Conservation (phyloP, 352 stramenopile species). For the Peronosclerospora sorghi region DNA sequence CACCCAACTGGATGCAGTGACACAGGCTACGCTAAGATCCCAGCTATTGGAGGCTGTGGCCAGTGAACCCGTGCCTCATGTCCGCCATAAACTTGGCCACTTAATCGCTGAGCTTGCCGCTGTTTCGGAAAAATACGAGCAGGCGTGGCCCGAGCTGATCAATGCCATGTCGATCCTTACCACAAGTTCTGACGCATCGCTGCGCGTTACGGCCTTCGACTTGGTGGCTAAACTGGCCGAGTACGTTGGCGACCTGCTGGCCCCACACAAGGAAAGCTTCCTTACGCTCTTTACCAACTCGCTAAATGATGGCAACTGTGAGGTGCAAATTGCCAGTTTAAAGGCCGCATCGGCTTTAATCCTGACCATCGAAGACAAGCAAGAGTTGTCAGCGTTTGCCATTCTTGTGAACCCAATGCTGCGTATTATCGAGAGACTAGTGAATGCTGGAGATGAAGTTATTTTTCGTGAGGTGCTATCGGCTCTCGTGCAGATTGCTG, state of each 20-base stretch:
- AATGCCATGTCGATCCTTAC: conserved; percentile 49
- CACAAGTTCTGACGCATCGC: conserved; percentile 33
- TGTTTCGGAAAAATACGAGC: conserved; percentile 34
- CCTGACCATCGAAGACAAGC: conserved; percentile 54
- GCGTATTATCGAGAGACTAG: conserved; percentile 58
- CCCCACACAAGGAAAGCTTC: conserved; percentile 70
- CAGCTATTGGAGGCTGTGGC: conserved; percentile 64
- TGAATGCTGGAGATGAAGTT: conserved; percentile 46
- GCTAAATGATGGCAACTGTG: conserved; percentile 45
- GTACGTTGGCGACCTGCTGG: conserved; percentile 54
- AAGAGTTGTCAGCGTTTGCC: conserved; percentile 57
- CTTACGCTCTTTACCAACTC: conserved; percentile 64
- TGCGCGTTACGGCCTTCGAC: conserved; percentile 72
- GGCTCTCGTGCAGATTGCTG: conserved; percentile 59
- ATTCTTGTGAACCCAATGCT: conserved; percentile 67
- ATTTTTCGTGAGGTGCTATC: conserved; percentile 65
- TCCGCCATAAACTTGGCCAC: conserved; percentile 77
- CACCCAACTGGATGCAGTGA: conserved; percentile 37
- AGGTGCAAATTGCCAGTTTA: conserved; percentile 62
- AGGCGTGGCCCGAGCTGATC: conserved; percentile 68
- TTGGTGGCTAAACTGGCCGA: conserved; percentile 63
- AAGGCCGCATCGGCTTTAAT: conserved; percentile 67
- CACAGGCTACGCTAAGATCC: conserved; percentile 47
- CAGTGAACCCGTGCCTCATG: conserved; percentile 51
- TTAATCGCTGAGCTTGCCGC: conserved; percentile 62